These are phyloP conservation scores for Solanum medicagineum DNA, from an alignment of 257 asterid genomes.

Conservation along the genomic window DNA sequence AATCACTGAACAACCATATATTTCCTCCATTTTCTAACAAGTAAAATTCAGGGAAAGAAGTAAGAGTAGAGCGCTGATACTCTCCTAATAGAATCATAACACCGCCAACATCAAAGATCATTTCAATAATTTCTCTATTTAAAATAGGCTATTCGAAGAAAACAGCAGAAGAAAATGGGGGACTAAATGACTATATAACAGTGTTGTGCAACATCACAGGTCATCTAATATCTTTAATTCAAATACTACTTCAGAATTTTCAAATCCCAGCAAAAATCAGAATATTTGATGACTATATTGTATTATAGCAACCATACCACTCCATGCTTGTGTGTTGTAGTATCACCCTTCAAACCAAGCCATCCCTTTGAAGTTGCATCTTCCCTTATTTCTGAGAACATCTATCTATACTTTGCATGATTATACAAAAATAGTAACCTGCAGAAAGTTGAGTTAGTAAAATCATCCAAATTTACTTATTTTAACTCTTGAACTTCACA, in stretches of 20 bases:
- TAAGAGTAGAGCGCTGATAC: not conserved
- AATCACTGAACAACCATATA: not conserved
- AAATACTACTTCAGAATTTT: not conserved
- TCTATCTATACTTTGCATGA: conserved; percentile 91
- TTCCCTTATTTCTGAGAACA: conserved; percentile 65
- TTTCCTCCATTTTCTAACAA: not conserved
- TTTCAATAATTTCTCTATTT: not conserved
- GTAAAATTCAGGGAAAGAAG: not conserved
- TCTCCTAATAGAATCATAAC: not conserved
- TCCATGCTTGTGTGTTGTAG: conserved; percentile 91
- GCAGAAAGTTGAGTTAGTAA: conserved; percentile 9
- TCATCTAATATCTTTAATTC: not conserved
- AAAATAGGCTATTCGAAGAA: not conserved
- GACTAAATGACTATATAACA: not conserved
- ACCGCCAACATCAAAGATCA: not conserved
- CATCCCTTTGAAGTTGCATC: conserved; percentile 79
- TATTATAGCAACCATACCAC: conserved; percentile 37
- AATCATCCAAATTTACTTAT: not conserved
- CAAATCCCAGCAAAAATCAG: not conserved
- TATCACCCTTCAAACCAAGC: conserved; percentile 67
- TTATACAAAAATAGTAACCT: conserved; percentile 80
- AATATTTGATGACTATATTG: not conserved
- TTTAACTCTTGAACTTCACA: not conserved
- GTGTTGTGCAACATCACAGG: not conserved
- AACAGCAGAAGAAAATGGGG: not conserved